Evolutionary conservation across 768 basidiomycete genomes (phyloP).

Genomic region (Galerina marginata): DNA sequence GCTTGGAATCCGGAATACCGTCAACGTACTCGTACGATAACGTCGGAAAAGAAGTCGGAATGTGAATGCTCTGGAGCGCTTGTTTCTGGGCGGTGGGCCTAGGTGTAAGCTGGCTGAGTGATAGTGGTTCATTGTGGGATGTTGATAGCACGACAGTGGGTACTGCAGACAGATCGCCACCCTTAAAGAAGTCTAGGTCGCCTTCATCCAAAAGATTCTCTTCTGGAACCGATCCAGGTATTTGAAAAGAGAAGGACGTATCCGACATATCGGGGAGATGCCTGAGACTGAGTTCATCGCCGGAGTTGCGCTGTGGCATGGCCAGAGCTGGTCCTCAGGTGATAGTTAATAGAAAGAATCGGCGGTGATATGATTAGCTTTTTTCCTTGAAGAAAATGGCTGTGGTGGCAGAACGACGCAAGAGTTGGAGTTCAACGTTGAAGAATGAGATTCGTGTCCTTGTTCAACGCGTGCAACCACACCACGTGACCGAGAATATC

Average conservation of each 20-base stretch:
- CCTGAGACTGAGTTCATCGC: conserved; percentile 51
- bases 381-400: neutral
- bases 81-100: conserved; percentile 27
- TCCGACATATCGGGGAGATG: conserved; percentile 61
- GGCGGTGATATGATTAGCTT: neutral
- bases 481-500: conserved; percentile 6
- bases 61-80: neutral
- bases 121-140: conserved; percentile 35
- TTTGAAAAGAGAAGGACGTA: conserved; percentile 60
- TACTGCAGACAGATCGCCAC: conserved; percentile 43
- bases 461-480: neutral
- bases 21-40: conserved; percentile 7
- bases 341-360: neutral
- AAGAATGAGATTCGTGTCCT: neutral
- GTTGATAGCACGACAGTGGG: conserved; percentile 29
- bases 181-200: conserved; percentile 51
- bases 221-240: conserved; percentile 48
- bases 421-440: conserved; percentile 6
- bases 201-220: conserved; percentile 60
- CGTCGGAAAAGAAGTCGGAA: conserved; percentile 17
- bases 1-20: conserved; percentile 13
- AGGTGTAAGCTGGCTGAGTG: conserved; percentile 48
- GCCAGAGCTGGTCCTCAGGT: neutral
- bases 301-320: conserved; percentile 35
- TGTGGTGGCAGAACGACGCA: neutral